phyloP scores from a whole-genome alignment of 2,329 filamentous ascomycete genomes.

The Hypoxylon rubiginosum region DNA sequence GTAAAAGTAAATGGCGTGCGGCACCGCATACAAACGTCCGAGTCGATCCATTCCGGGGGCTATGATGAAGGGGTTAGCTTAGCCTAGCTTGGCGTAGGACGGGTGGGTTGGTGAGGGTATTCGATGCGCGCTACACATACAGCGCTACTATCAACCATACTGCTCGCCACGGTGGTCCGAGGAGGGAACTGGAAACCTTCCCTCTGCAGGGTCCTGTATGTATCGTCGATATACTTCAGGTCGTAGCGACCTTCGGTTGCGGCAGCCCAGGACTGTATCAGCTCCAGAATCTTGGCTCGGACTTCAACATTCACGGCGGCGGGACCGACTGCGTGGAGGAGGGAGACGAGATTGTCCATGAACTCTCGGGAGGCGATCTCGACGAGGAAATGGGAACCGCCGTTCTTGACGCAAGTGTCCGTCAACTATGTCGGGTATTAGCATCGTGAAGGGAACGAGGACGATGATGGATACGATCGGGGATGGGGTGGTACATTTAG shows the following conservation, averaged over 20 bases:
- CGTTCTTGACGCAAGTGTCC: conserved; percentile 99
- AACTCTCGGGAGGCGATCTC: conserved; percentile 98
- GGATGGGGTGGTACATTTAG: conserved; percentile 78
- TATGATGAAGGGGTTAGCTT: conserved; percentile 56
- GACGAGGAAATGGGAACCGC: conserved; percentile 91
- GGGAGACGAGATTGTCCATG: conserved; percentile 94
- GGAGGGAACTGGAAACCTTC: conserved; percentile 94
- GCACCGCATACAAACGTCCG: conserved; percentile 98
- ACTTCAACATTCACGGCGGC: conserved; percentile 87
- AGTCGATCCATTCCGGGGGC: conserved; percentile 98
- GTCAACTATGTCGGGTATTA: conserved; percentile 72
- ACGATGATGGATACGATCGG: not conserved
- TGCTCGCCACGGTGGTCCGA: conserved; percentile 87
- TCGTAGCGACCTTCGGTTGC: conserved; percentile 89
- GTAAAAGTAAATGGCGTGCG: conserved; percentile 96
- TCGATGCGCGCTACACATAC: conserved; percentile 65
- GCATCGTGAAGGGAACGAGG: conserved; percentile 2
- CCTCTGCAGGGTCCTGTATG: conserved; percentile 83
- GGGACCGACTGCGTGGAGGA: conserved; percentile 83
- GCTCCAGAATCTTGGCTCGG: conserved; percentile 88
- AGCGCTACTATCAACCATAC: conserved; percentile 97
- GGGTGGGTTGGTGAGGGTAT: not conserved
- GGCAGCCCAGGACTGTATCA: conserved; percentile 93
- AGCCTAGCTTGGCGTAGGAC: not conserved
- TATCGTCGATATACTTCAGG: conserved; percentile 87